Percentiles rank a stretch among this genome's conserved stretches.
Evolutionary conservation across 257 asterid species (phyloP).

Genomic region (Fraxinus cuspidata): DNA sequence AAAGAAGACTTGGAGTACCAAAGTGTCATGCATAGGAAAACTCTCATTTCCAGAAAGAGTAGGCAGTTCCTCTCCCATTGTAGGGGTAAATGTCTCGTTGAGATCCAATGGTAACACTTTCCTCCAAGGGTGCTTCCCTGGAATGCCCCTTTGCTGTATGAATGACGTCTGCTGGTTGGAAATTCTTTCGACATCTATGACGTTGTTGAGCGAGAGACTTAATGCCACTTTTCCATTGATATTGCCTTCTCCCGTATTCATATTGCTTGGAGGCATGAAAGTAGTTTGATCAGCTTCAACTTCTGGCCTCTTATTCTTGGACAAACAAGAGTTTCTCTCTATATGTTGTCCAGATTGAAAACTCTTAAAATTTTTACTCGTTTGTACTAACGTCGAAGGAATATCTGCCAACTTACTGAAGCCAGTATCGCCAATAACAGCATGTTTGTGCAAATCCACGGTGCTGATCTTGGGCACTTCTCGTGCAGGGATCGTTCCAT

Average conservation of each 20-base stretch:
- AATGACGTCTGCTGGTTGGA: slow-evolving; percentile 23
- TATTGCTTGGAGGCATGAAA: slow-evolving; percentile 31
- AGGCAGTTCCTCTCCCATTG: slow-evolving; percentile 30
- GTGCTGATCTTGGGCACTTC: slow-evolving; percentile 23
- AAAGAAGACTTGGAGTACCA: slow-evolving; percentile 34
- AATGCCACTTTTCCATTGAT: slow-evolving; percentile 36
- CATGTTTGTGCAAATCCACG: slow-evolving; percentile 21
- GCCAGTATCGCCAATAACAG: slow-evolving; percentile 22
- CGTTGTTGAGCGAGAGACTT: slow-evolving; percentile 66
- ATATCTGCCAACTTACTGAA: slow-evolving; percentile 21
- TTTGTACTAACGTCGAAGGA: slow-evolving; percentile 26
- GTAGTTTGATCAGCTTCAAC: slow-evolving; percentile 31
- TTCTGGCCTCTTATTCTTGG: slow-evolving; percentile 41
- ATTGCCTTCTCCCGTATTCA: slow-evolving; percentile 35
- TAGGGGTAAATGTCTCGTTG: slow-evolving; percentile 39
- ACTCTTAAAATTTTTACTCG: slow-evolving; percentile 21
- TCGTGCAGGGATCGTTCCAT: slow-evolving; percentile 22
- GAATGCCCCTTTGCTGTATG: slow-evolving; percentile 37
- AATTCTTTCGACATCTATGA: slow-evolving; percentile 29
- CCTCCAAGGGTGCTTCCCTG: slow-evolving; percentile 7
- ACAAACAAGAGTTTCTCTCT: slow-evolving; percentile 24
- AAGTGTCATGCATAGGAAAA: slow-evolving; percentile 24
- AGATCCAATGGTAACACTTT: slow-evolving; percentile 36
- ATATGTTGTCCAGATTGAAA: slow-evolving; percentile 24
- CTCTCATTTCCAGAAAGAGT: slow-evolving; percentile 25